Conservation (phyloP, 2,329 filamentous ascomycete species). For the Alternaria sp. region DNA sequence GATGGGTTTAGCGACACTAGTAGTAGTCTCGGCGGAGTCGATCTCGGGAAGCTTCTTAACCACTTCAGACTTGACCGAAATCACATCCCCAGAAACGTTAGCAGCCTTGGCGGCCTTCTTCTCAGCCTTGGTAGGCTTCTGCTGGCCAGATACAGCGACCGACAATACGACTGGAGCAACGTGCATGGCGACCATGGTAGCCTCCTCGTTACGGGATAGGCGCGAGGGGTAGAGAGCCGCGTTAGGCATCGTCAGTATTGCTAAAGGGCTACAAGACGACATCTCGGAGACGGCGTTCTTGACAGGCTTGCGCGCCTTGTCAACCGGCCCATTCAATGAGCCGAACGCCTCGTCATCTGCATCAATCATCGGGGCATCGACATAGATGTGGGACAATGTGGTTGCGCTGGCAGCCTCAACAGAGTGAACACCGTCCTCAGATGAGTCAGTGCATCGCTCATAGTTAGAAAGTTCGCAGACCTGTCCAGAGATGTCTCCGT, state of each 20-base stretch:
- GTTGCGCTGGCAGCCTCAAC: neutral
- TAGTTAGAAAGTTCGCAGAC: neutral
- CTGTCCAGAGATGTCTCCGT: neutral
- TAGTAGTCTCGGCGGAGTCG: neutral
- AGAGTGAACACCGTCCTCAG: neutral
- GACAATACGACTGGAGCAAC: neutral
- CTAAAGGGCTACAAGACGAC: neutral
- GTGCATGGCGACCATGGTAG: neutral
- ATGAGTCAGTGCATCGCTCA: neutral
- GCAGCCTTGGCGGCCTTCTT: neutral
- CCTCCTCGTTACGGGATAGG: conserved; percentile 5
- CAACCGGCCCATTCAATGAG: neutral
- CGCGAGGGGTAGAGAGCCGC: neutral
- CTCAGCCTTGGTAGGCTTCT: neutral
- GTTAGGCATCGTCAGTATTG: neutral
- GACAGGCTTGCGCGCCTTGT: neutral
- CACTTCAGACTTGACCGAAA: neutral
- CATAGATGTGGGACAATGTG: neutral
- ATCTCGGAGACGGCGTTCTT: fast-evolving
- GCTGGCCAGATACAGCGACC: neutral
- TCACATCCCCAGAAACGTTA: neutral
- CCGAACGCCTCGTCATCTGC: neutral
- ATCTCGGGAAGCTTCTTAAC: neutral
- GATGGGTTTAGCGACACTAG: too few relatives aligned
- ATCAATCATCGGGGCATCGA: neutral